Conservation (phyloP, 345 rosid species). For the Citrus maxima region DNA sequence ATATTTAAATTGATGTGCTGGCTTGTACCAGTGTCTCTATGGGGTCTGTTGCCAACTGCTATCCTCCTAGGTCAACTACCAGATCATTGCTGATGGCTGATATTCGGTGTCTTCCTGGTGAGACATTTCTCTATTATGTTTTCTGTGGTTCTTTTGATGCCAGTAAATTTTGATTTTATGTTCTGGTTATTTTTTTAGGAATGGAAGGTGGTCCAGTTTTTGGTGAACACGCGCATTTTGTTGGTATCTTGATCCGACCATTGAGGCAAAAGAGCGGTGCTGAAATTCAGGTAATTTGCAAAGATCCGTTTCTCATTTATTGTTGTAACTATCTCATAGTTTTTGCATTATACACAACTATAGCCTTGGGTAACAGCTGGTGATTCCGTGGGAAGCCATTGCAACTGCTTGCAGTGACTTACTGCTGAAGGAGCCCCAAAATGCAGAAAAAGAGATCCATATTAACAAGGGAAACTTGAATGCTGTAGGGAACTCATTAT, state of each 20-base stretch:
- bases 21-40: conserved; percentile 62
- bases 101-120: conserved; percentile 94
- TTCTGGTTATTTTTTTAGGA: conserved; percentile 42
- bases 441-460: conserved; percentile 40
- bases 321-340: conserved; percentile 33
- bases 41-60: conserved; percentile 79
- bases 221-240: conserved; percentile 44
- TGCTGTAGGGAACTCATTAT: conserved; percentile 38
- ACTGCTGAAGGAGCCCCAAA: conserved; percentile 64
- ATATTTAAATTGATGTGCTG: neutral
- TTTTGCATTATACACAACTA: conserved; percentile 58
- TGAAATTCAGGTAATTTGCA: conserved; percentile 83
- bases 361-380: conserved; percentile 96
- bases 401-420: conserved; percentile 77
- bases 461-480: conserved; percentile 41
- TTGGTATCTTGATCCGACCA: conserved; percentile 84
- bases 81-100: conserved; percentile 83
- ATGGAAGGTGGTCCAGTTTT: conserved; percentile 93
- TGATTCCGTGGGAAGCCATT: conserved; percentile 99
- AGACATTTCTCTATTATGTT: conserved; percentile 24
- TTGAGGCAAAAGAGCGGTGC: conserved; percentile 77
- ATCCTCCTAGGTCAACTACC: conserved; percentile 56
- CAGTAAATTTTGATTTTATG: conserved; percentile 17
- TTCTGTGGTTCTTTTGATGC: conserved; percentile 17
- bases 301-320: conserved; percentile 18